Evolutionary conservation across 2,329 filamentous ascomycete genomes (phyloP).

Genomic region (Periconia macrospinosa): DNA sequence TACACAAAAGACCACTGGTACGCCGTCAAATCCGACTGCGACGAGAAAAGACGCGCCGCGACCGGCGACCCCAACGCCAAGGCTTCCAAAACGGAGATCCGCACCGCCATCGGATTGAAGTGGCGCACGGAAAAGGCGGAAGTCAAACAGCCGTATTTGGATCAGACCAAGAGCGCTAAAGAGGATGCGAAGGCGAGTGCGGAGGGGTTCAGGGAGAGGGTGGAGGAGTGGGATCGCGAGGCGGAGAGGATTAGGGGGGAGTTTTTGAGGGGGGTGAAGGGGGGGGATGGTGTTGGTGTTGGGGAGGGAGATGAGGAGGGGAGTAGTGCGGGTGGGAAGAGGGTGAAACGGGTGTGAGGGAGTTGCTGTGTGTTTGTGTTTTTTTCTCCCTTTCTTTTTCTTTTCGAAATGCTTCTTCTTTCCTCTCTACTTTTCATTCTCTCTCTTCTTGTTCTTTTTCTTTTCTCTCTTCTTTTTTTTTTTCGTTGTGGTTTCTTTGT

Average conservation of each 20-base stretch:
- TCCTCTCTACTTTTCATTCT: slow-evolving; percentile 9
- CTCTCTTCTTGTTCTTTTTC: slow-evolving; percentile 22
- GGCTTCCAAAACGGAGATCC: slow-evolving; percentile 70
- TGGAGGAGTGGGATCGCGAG: slow-evolving; percentile 71
- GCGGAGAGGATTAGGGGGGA: slow-evolving; percentile 54
- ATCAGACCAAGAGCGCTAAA: slow-evolving; percentile 73
- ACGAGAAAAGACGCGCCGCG: slow-evolving; percentile 65
- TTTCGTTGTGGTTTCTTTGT: no score
- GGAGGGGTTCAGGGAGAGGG: slow-evolving; percentile 62
- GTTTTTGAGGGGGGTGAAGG: slow-evolving; percentile 43
- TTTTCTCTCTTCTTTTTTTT: no score
- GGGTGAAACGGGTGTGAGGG: slow-evolving; percentile 31
- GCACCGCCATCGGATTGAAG: slow-evolving; percentile 82
- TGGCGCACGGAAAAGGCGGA: slow-evolving; percentile 79
- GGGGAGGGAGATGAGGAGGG: no score
- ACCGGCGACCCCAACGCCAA: slow-evolving; percentile 71
- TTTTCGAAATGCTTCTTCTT: slow-evolving; percentile 14
- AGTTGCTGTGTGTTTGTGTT: no score
- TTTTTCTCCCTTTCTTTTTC: slow-evolving; percentile 1
- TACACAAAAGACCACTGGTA: slow-evolving; percentile 79
- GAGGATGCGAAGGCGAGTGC: slow-evolving; percentile 62
- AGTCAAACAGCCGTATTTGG: slow-evolving; percentile 75
- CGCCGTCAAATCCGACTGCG: slow-evolving; percentile 65
- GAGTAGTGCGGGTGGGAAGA: slow-evolving; percentile 36
- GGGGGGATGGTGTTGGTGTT: slow-evolving; percentile 31